Evolutionary conservation across 768 basidiomycete species (phyloP), one percentile per base, ranked within the genome.

Genomic region (Bullera alba): DNA sequence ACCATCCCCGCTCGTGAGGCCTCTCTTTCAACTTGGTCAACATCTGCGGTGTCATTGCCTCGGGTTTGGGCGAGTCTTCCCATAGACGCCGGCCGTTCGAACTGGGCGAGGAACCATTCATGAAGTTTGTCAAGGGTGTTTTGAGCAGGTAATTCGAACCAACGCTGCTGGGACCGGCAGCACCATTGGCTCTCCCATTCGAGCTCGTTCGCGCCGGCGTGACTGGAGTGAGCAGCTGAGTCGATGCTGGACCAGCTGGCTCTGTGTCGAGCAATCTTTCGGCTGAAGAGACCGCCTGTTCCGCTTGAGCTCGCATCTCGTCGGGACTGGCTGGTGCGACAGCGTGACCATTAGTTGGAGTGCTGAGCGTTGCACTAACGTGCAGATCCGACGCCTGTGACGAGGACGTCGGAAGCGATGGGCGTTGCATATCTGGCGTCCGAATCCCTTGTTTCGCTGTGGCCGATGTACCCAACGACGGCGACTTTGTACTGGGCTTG

Each of bases 221-320:
- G 46, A 77, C 72, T 7, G 84, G 86, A 4, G 76, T 69, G 3
- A 56, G 66, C 44, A 64, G 57, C 36, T 32, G 43, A 36, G 42
- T 4, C 6, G 45, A 22, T 3, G 19, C n/a, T 12, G 28, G 28
- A 6, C n/a, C n/a, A n/a, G n/a, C n/a, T 50, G 26, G 27, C 48
- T 49, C 28, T 64, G 22, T 78, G 69, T 95, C 92, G 32, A 93
- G 69, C 23, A 96, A 74, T 42, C 87, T 80, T 67, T 88, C 84
- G 0, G 92, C 92, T 6, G 90, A 87, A 65, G 87, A 90, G 68
- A 91, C 87, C 0, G 92, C 92, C 67, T 95, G 92, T 60, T 87
- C 86, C 1, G 92, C 91, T 46, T 87, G 81, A 2, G 87, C 87
- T 37, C 83, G 80, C 59, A 93, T 71, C 26, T 84, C 76, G 39